These are phyloP conservation scores for Medicago truncatula DNA, from an alignment of 306 rosid species.

Conservation along the genomic window MtrunA17r5.0-ANR NC_053048.1:10273001-10273500, in stretches of 20 bases:
- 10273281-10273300: conserved; percentile 46
- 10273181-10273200: conserved; percentile 16
- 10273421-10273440: too few relatives aligned
- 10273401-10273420: too few relatives aligned
- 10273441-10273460: background rate
- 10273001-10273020: too few relatives aligned
- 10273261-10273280: conserved; percentile 45
- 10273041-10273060: too few relatives aligned
- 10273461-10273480: background rate
- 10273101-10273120: too few relatives aligned
- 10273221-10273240: conserved; percentile 37
- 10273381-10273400: conserved; percentile 30
- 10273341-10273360: conserved; percentile 47
- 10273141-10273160: background rate
- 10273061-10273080: too few relatives aligned
- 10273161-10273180: background rate
- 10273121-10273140: too few relatives aligned
- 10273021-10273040: too few relatives aligned
- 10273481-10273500: background rate
- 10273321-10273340: conserved; percentile 56
- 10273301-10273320: conserved; percentile 34
- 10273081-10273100: too few relatives aligned
- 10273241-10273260: conserved; percentile 30
- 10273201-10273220: conserved; percentile 6
- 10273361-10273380: conserved; percentile 37